Evolutionary conservation across 192 early-diverging fungal species (phyloP), one percentile per base, ranked within the genome.

Genomic region (Rhizoclosmatium globosum): DNA sequence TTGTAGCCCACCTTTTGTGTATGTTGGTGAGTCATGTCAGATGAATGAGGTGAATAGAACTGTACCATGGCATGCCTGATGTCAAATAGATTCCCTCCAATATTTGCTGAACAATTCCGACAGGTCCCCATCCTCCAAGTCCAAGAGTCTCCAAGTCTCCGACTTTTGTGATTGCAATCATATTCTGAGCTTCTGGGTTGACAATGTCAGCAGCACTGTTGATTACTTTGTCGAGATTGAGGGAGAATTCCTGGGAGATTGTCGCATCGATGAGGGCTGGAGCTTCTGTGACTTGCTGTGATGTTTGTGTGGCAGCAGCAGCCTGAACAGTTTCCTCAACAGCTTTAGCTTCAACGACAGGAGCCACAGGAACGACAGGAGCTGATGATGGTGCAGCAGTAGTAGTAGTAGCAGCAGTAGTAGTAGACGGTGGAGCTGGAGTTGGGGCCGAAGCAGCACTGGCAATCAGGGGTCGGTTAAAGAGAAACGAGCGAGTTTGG

Each of bases 41-140:
- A 31, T 31, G 31, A 68, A 64, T 11, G 7, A 17, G 41, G 9
- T 45, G 23, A 79, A 64, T 17, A 68, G 21, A 80, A 57, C 92
- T 94, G 46, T n/a, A 74, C 97, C 97, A 99, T 3, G 96, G 95
- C 69, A 98, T 81, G 3, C 96, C 96, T 17, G 92, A 92, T 39
- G 85, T 82, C 17, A 98, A 93, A 79, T 96, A 92, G 48, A 94
- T 77, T 23, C 85, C n/a, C 82, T 99, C 97, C 42, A 98, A 41
- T 4, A 90, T 67, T 4, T 85, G 86, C 82, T 98, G 91, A 19
- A 92, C 76, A 23, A 85, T 64, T 47, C 94, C 95, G 3, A 92
- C 91, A 11, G 95, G 95, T 19, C 69, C 50, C 56, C 81, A 90
- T 47, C 91, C 85, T 59, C 87, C 89, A 42, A 98, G 85, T 15